Evolutionary conservation across 2,329 filamentous ascomycete species (phyloP).

Genomic region (Talaromyces sp.): DNA sequence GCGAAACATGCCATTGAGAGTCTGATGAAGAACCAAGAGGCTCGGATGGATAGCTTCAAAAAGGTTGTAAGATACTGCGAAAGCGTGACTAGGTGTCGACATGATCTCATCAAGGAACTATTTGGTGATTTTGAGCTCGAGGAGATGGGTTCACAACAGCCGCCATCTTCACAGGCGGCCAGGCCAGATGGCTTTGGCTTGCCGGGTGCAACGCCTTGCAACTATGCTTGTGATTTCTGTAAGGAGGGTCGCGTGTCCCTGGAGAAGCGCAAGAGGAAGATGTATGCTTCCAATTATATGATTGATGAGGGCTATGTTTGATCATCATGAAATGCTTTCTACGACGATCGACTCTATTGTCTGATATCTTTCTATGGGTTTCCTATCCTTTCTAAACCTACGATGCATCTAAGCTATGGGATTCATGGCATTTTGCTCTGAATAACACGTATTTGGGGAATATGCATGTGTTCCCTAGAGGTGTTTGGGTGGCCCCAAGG

Average conservation of each 20-base stretch:
- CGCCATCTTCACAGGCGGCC: slow-evolving; percentile 22
- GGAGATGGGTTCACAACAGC: slow-evolving; percentile 31
- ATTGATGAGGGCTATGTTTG: slow-evolving; percentile 8
- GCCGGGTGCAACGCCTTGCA: slow-evolving; percentile 56
- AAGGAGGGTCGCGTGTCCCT: slow-evolving; percentile 65
- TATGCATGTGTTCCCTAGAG: too few relatives aligned
- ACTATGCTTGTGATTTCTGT: slow-evolving; percentile 78
- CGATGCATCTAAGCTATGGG: too few relatives aligned
- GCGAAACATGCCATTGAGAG: slow-evolving; percentile 42
- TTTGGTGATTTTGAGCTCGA: slow-evolving; percentile 66
- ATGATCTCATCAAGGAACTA: slow-evolving; percentile 73
- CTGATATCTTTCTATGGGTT: neutral
- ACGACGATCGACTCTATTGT: neutral
- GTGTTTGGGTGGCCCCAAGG: too few relatives aligned
- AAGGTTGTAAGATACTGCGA: slow-evolving; percentile 82
- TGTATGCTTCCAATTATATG: slow-evolving; percentile 23
- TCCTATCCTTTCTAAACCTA: neutral
- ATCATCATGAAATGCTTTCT: neutral
- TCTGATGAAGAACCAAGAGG: slow-evolving; percentile 37
- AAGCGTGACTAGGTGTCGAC: slow-evolving; percentile 70
- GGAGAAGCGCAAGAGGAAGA: slow-evolving; percentile 56
- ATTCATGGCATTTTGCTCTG: too few relatives aligned
- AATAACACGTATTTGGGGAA: too few relatives aligned
- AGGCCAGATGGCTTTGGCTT: slow-evolving; percentile 2
- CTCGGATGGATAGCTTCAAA: slow-evolving; percentile 64